phyloP scores from a whole-genome alignment of 495 filamentous ascomycete genomes.

The Daldinia childiae region DNA sequence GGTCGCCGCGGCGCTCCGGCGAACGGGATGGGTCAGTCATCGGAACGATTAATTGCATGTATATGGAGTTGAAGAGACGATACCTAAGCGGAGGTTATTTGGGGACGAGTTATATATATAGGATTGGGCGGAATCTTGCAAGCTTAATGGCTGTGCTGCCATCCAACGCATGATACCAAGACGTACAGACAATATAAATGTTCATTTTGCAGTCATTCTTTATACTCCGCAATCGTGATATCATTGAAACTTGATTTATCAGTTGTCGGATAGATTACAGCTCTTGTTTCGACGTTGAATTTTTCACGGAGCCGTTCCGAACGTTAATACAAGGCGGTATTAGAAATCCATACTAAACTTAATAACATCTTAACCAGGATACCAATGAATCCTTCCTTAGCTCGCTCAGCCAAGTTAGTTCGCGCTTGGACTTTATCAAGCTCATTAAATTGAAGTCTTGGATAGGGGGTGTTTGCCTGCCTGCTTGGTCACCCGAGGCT shows the following conservation, averaged over 20 bases:
- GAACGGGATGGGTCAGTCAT: conserved; percentile 30
- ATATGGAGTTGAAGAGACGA: conserved; percentile 32
- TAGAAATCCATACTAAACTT: background rate
- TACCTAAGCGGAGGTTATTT: conserved; percentile 20
- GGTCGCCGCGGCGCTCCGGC: conserved; percentile 23
- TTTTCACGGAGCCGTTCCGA: too few species aligned
- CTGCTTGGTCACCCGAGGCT: background rate
- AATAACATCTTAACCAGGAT: background rate
- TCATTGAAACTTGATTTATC: background rate
- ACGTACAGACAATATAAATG: conserved; percentile 34
- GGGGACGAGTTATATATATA: conserved; percentile 40
- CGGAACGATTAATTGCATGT: conserved; percentile 39
- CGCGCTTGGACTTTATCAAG: background rate
- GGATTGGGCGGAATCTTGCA: conserved; percentile 34
- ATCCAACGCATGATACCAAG: conserved; percentile 39
- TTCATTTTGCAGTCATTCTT: conserved; percentile 19
- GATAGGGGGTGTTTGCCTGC: background rate
- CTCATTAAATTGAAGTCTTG: background rate
- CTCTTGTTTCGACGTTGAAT: too few species aligned
- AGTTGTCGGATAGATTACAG: too few species aligned
- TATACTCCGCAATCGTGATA: background rate
- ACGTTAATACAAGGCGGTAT: too few species aligned
- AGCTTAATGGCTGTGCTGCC: conserved; percentile 25
- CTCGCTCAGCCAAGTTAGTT: background rate
- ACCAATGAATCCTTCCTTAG: background rate